A percentile compares a stretch with the other conserved stretches of the same genome.
Evolutionary conservation across 2,329 filamentous ascomycete species (phyloP).

Genomic region (Raffaelea albimanens): DNA sequence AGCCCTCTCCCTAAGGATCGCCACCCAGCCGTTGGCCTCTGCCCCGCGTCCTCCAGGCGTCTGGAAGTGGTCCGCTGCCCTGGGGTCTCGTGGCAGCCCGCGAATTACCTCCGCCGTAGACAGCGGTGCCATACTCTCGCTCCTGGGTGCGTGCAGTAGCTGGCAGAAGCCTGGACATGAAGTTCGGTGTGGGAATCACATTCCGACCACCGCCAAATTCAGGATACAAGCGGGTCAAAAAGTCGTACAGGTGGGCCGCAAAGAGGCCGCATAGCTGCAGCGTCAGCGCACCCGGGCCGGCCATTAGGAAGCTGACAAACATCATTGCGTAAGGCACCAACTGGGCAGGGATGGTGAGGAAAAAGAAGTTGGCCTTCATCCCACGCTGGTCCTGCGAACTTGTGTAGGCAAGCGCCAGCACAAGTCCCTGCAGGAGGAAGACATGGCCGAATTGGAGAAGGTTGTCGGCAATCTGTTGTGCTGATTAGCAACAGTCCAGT

Average conservation of each 20-base stretch:
- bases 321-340: constrained; percentile 75
- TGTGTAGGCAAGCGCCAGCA: constrained; percentile 75
- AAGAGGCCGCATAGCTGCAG: constrained; percentile 68
- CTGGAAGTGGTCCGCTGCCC: constrained; percentile 42
- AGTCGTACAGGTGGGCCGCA: constrained; percentile 85
- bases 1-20: constrained; percentile 16
- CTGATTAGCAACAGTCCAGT: constrained; percentile 16
- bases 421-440: constrained; percentile 54
- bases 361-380: constrained; percentile 65
- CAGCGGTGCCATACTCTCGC: constrained; percentile 54
- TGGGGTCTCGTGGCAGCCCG: constrained; percentile 29
- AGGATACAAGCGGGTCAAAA: constrained; percentile 79
- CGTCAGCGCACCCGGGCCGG: constrained; percentile 45
- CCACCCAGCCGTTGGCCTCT: constrained; percentile 51
- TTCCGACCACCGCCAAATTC: constrained; percentile 78
- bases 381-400: constrained; percentile 78
- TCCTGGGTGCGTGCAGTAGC: constrained; percentile 32
- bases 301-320: constrained; percentile 59
- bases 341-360: constrained; percentile 76
- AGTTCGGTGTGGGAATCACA: constrained; percentile 61
- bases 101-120: constrained; percentile 25
- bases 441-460: constrained; percentile 35
- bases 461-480: constrained; percentile 39
- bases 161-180: constrained; percentile 59
- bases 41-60: constrained; percentile 56